Percentiles rank a stretch among this genome's conserved stretches.
Evolutionary conservation across 192 early-diverging fungal genomes (phyloP).

Genomic region (Entomortierella beljakovae): DNA sequence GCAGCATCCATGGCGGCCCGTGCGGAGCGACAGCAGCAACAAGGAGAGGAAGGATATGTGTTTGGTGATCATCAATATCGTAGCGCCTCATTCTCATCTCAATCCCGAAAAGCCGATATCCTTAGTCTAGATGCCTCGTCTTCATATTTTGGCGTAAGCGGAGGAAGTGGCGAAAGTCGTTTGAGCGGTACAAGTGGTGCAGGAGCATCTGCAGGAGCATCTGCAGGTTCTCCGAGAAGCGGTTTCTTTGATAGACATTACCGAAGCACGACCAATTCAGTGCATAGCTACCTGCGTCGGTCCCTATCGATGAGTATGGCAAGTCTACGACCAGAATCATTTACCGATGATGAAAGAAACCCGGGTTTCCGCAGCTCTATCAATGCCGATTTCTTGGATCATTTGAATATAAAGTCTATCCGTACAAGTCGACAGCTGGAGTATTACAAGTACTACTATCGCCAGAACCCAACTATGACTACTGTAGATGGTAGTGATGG

Average conservation of each 20-base stretch:
- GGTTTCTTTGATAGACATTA: slow-evolving; percentile 2
- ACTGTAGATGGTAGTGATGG: slow-evolving; percentile 9
- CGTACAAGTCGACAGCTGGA: slow-evolving; percentile 27
- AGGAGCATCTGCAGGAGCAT: neutral
- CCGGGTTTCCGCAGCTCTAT: slow-evolving; percentile 20
- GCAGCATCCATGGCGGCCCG: slow-evolving; percentile 46
- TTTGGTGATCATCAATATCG: slow-evolving; percentile 15
- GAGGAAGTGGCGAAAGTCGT: too few relatives aligned
- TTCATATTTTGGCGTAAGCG: too few relatives aligned
- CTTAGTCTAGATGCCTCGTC: slow-evolving; percentile 8
- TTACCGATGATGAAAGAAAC: slow-evolving; percentile 5
- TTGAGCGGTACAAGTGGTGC: too few relatives aligned
- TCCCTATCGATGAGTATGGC: slow-evolving; percentile 39
- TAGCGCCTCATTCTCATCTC: slow-evolving; percentile 18
- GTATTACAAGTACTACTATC: slow-evolving; percentile 33
- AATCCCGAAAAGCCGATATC: slow-evolving; percentile 48
- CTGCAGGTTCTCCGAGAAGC: neutral
- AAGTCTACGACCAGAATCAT: slow-evolving; percentile 11
- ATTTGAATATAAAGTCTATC: slow-evolving; percentile 40
- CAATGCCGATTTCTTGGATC: slow-evolving; percentile 30
- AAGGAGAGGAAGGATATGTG: slow-evolving; percentile 10
- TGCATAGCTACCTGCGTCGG: slow-evolving; percentile 34
- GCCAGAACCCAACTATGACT: slow-evolving; percentile 23
- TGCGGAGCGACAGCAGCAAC: slow-evolving; percentile 16
- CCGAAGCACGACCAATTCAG: slow-evolving; percentile 37